A percentile compares a stretch with the other conserved stretches of the same genome.
Conservation (phyloP, 2,329 filamentous ascomycete genomes). For the Verticillium nubilum region DNA sequence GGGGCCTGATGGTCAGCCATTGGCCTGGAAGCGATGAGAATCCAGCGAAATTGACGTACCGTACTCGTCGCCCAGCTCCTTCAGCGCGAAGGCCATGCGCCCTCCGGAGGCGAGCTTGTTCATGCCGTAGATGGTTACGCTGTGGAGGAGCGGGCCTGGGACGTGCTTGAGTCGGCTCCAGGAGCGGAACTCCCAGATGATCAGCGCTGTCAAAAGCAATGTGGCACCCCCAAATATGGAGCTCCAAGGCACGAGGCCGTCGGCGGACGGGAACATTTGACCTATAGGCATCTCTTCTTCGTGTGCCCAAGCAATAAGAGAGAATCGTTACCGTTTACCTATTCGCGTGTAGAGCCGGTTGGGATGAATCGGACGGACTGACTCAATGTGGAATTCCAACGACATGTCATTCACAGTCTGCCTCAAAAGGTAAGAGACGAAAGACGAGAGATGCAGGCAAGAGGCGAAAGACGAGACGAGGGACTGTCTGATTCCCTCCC, state of each 20-base stretch:
- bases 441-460: not conserved
- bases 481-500: too few relatives aligned
- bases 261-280: not conserved
- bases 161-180: constrained; percentile 22
- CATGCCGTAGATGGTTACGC: constrained; percentile 24
- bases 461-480: too few relatives aligned
- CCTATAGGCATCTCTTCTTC: not conserved
- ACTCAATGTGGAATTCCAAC: not conserved
- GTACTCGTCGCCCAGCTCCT: constrained; percentile 8
- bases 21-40: constrained; percentile 11
- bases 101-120: constrained; percentile 9
- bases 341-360: too few relatives aligned
- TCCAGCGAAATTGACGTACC: not conserved
- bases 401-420: not conserved
- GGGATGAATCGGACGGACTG: not conserved
- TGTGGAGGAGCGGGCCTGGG: constrained; percentile 19
- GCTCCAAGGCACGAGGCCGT: not conserved
- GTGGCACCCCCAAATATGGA: not conserved
- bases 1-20: constrained; percentile 14
- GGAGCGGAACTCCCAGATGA: constrained; percentile 13
- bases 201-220: not conserved
- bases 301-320: too few relatives aligned
- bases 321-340: too few relatives aligned
- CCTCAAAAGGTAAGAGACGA: not conserved
- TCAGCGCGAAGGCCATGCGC: constrained; percentile 3